Base-by-base conservation (phyloP, 306 rosid species). In the Quercus wislizeni region DNA sequence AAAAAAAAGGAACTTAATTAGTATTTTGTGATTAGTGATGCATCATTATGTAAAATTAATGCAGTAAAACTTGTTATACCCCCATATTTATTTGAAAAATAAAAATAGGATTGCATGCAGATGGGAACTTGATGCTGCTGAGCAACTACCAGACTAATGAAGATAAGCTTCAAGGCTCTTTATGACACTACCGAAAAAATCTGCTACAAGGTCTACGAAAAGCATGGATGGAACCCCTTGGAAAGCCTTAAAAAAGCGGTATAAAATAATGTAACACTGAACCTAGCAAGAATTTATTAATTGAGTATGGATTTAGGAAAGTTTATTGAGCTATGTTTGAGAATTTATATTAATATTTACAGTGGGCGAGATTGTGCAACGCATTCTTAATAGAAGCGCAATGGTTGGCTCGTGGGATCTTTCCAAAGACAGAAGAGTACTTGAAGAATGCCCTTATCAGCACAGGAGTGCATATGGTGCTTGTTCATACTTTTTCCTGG, bases 321-420 rank as follows among this genome's bases (percentile, higher is more conserved):
- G 41, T 35, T 35, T 35, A 35, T 1, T 35, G 41, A 35, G 41
- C 41, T 6, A 35, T 6, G 41, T 35, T 35, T 35, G 41, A 35
- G 9, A 35, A 35, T 35, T 35, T 35, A 35, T 35, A 35, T 35
- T 35, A 35, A 35, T 35, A 35, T 35, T 35, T 55, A 35, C 86
- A 88, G 94, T 88, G 97, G 97, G 77, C 55, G 19, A 83, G 57
- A 69, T 77, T 92, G 21, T 64, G 82, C 57, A 81, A 84, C 27
- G 88, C 97, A 0, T 89, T 88, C 78, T 59, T 90, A 0, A 52
- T 82, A 80, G 94, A 92, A 78, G 87, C 92, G 62, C 59, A 77
- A 70, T 88, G 92, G 94, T 72, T 90, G 73, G 78, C 56, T 6
- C 63, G 64, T 3, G 88, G 87, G 58, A 4, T 84, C 3, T 58